phyloP scores from a whole-genome alignment of 352 stramenopile genomes.

The Phytophthora kernoviae region DNA sequence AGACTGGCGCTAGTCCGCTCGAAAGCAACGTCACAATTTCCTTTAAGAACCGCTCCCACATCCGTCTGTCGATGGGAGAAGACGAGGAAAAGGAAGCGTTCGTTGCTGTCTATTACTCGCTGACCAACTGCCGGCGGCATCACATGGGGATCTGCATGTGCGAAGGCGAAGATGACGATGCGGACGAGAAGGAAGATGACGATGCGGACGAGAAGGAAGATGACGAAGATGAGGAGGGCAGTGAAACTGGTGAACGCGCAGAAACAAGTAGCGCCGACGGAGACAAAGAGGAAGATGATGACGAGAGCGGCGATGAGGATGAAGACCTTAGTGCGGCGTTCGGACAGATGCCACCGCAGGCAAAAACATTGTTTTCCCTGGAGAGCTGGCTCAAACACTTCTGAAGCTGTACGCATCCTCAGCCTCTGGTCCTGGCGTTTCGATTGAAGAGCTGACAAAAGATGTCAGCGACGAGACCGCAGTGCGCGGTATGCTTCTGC shows the following conservation, averaged over 20 bases:
- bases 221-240: conserved; percentile 33
- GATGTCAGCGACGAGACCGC: conserved; percentile 53
- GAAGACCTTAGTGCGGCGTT: conserved; percentile 37
- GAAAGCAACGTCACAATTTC: conserved; percentile 52
- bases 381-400: conserved; percentile 57
- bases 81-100: conserved; percentile 65
- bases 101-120: conserved; percentile 74
- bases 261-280: conserved; percentile 31
- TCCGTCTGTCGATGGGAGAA: conserved; percentile 68
- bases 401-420: conserved; percentile 76
- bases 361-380: conserved; percentile 72
- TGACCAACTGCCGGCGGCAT: conserved; percentile 77
- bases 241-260: conserved; percentile 22
- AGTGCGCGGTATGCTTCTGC: conserved; percentile 82
- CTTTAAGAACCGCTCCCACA: conserved; percentile 71
- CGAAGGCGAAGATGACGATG: conserved; percentile 30
- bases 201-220: too few species aligned
- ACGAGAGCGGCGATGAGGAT: conserved; percentile 35
- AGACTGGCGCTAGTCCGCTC: conserved; percentile 45
- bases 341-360: conserved; percentile 43
- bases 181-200: conserved; percentile 9
- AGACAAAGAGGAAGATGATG: conserved; percentile 40
- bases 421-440: conserved; percentile 16
- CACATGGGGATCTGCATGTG: conserved; percentile 88
- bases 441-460: conserved; percentile 51